phyloP scores from a whole-genome alignment of 768 basidiomycete species.

The Epithele typhae region DNA sequence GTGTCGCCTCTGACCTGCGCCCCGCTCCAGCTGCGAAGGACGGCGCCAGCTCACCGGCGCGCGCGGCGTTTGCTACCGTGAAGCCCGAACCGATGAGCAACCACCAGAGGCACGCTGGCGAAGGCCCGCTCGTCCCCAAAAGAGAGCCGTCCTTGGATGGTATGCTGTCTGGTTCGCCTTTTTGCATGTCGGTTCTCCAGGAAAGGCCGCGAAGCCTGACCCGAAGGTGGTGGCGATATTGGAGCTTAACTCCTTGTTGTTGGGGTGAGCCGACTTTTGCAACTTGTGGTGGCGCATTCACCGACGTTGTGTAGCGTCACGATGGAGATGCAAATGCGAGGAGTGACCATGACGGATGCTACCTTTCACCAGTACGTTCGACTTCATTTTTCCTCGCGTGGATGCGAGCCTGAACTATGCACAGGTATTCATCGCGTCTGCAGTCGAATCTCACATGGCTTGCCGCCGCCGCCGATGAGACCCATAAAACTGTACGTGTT shows the following conservation, averaged over 20 bases:
- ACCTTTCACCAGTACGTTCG: constrained; percentile 54
- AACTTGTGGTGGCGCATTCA: background rate
- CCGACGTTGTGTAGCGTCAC: constrained; percentile 41
- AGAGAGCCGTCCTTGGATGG: background rate
- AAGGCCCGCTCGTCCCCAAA: no score
- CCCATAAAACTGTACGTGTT: constrained; percentile 39
- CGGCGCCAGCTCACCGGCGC: background rate
- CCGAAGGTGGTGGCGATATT: constrained; percentile 58
- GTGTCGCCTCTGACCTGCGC: background rate
- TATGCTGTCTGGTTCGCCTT: background rate
- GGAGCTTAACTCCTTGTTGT: constrained; percentile 64
- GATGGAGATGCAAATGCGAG: constrained; percentile 55
- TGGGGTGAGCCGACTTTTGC: constrained; percentile 45
- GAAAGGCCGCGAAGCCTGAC: constrained; percentile 20
- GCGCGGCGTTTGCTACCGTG: no score
- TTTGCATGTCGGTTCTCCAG: background rate
- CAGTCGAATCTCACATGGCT: constrained; percentile 72
- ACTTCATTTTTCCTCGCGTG: constrained; percentile 5
- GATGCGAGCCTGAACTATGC: background rate
- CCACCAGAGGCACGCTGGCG: no score
- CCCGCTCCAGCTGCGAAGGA: background rate
- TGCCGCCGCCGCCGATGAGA: constrained; percentile 61
- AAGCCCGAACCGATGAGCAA: no score
- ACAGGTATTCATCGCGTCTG: constrained; percentile 59
- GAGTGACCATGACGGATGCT: constrained; percentile 41